Evolutionary conservation across 768 basidiomycete genomes (phyloP).

Genomic region (Grammothele lineata): DNA sequence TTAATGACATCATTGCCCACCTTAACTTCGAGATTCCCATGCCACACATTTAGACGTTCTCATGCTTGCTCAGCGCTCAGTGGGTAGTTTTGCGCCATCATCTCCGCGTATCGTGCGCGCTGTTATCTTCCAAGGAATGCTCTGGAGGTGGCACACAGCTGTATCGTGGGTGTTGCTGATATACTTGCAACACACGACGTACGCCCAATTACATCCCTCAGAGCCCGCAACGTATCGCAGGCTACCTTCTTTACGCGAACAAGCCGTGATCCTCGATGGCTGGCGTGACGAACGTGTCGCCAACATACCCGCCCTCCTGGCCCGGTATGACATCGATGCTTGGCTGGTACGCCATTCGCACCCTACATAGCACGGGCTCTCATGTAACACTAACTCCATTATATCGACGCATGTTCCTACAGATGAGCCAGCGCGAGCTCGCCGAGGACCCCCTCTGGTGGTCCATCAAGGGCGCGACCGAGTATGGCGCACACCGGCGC

Average conservation of each 20-base stretch:
- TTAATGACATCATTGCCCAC: no score
- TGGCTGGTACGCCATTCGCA: conserved; percentile 34
- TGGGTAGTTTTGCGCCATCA: no score
- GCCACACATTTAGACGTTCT: no score
- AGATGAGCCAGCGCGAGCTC: conserved; percentile 47
- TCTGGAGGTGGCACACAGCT: no score
- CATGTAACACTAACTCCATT: no score
- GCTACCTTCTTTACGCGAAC: conserved; percentile 38
- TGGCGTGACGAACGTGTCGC: conserved; percentile 39
- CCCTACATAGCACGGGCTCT: neutral
- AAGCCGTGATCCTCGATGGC: conserved; percentile 35
- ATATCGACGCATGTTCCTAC: conserved; percentile 1
- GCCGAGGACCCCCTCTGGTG: conserved; percentile 53
- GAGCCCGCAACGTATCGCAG: conserved; percentile 31
- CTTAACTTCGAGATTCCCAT: no score
- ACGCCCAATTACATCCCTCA: conserved; percentile 16
- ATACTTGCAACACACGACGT: neutral
- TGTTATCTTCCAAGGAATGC: no score
- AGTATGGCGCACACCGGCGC: conserved; percentile 43
- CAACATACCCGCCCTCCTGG: conserved; percentile 38
- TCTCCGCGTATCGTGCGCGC: no score
- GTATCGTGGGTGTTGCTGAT: no score
- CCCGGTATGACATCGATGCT: conserved; percentile 39
- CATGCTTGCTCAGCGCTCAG: no score
- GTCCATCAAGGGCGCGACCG: conserved; percentile 45